phyloP scores from a whole-genome alignment of 1,284 basidiomycete species.

The Cronartium quercuum region DNA sequence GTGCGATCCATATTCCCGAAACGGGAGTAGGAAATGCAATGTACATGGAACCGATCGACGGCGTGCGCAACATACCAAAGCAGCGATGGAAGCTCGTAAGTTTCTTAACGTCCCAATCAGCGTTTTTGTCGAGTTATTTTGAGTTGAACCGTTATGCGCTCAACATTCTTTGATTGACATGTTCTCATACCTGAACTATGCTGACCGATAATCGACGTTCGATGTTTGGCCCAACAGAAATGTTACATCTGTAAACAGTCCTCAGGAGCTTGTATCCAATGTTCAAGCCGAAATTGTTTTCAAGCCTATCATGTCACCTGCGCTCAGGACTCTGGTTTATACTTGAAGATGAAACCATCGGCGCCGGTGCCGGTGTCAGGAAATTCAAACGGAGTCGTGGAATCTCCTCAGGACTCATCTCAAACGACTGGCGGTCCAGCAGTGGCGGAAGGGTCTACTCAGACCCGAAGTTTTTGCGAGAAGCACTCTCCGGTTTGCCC shows the following conservation, averaged over 20 bases:
- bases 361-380: constrained; percentile 8
- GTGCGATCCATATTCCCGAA: constrained; percentile 97
- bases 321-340: constrained; percentile 72
- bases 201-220: too few species aligned
- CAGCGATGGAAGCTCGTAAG: constrained; percentile 86
- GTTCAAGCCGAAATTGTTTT: constrained; percentile 83
- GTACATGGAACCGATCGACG: constrained; percentile 97
- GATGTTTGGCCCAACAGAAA: constrained; percentile 55
- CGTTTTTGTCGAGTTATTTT: not conserved
- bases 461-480: constrained; percentile 72
- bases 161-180: not conserved
- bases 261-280: constrained; percentile 93
- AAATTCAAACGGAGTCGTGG: not conserved
- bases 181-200: not conserved
- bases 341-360: constrained; percentile 55
- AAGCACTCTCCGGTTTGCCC: constrained; percentile 73
- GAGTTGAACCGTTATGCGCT: too few species aligned
- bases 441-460: constrained; percentile 1
- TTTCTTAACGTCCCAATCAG: constrained; percentile 39
- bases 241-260: constrained; percentile 78
- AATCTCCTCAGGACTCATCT: not conserved
- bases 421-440: constrained; percentile 1
- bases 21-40: constrained; percentile 87
- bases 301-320: constrained; percentile 93
- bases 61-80: constrained; percentile 79